These are phyloP conservation scores for Cystofilobasidium ferigula DNA, from an alignment of 768 basidiomycete genomes.

Conservation along the genomic window DNA sequence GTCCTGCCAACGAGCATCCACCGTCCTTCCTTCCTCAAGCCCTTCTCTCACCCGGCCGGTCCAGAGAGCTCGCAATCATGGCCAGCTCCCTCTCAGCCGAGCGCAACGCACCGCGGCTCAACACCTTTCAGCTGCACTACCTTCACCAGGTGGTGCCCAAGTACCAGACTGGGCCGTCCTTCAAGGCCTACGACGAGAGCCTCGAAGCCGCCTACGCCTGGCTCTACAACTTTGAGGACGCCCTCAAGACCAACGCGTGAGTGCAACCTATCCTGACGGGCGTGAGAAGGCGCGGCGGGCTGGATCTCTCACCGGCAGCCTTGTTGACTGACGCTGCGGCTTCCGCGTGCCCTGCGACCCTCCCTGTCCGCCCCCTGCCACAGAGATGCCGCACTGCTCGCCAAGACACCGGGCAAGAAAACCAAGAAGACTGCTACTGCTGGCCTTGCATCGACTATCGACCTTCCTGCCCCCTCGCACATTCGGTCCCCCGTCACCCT, in stretches of 20 bases:
- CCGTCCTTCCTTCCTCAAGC: no score
- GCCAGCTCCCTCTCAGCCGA: no score
- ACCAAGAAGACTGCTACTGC: background rate
- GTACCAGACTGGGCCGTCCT: background rate
- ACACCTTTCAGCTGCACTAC: conserved; percentile 6
- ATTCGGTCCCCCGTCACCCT: no score
- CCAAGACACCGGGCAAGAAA: conserved; percentile 2
- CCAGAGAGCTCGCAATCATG: no score
- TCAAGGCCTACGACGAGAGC: background rate
- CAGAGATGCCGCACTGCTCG: background rate
- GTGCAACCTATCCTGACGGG: background rate
- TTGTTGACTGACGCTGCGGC: no score
- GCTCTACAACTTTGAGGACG: background rate
- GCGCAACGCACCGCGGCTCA: background rate
- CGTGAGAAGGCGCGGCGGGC: no score
- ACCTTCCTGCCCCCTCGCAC: background rate
- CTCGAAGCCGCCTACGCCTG: conserved; percentile 4
- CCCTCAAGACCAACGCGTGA: background rate
- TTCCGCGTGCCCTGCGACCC: background rate
- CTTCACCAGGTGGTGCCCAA: background rate
- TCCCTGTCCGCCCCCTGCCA: background rate
- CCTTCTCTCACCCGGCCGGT: no score
- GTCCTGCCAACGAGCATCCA: no score
- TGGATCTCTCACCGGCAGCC: no score
- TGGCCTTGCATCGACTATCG: background rate